Evolutionary conservation across 2,329 filamentous ascomycete species (phyloP), one percentile per base, ranked within the genome.

Genomic region (Trichoderma sp.): DNA sequence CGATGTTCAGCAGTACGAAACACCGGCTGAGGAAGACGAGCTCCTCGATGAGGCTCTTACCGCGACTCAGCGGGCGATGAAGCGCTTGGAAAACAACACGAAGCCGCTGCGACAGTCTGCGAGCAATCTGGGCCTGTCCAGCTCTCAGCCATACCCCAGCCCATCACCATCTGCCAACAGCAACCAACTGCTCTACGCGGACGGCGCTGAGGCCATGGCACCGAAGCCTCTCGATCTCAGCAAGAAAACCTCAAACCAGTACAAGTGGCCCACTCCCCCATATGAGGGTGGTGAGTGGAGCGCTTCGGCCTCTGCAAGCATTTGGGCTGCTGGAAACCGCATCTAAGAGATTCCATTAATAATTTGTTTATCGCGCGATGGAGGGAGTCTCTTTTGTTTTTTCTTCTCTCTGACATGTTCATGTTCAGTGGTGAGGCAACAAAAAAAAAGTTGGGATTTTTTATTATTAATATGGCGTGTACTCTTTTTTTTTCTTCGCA

Each of bases 251-350:
- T 78, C 80, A 14, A 81, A 75, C 24, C 82, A 86, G 71, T 83
- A 87, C 75, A 96, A 97, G 81, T 97, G 94, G 91, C 95, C 94
- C 3, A 98, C 96, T 19, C 96, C 96, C 27, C 95, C 96, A 4
- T 97, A 97, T 74, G 94, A 97, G 76, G 94, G 97, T 75, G 90
- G 90, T 55, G 94, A 97, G 78, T 98, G 94, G 95, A 93, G 91
- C 21, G 89, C 91, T 10, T 91, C 92, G 53, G 92, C 93, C 35
- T 89, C 93, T 13, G 91, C 92, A 6, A 94, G 91, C 80, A 94
- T 94, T 73, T 91, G 92, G 83, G 90, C 91, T 65, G 88, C 89
- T 37, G 88, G 91, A 72, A 89, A 86, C 78, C 85, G 87, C 73
- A 87, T 90, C 75, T 90, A 81, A 79, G 64, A 40, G 68, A 64